Evolutionary conservation across 225 moss, liverwort and hornwort genomes (phyloP), one percentile per base, ranked within the genome.

Genomic region (Takakia lepidozioides): DNA sequence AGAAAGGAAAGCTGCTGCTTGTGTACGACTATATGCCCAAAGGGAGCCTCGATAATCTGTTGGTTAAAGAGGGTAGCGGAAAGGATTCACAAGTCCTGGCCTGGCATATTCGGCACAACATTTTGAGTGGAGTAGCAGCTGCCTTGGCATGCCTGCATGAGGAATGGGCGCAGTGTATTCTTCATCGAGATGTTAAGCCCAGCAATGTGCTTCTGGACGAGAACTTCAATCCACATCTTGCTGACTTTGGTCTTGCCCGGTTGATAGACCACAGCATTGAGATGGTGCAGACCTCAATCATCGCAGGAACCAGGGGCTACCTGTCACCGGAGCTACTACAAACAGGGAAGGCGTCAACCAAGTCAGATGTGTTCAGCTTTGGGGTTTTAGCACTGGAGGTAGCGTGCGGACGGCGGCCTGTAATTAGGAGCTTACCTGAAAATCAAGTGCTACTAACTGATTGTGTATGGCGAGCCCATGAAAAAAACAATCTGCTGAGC

Each of bases 291-390:
- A 72, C 71, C 27, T 65, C 67, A 27, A 59, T 76, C 37, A 71
- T 92, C 14, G 92, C 92, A 0, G 92, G 92, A 22, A 92, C 92
- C 3, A 54, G 76, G 8, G 92, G 92, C 2, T 92, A 92, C 46
- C 46, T 92, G 1, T 84, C 92, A 1, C 92, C 92, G 2, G 92
- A 92, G 66, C 71, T 87, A 1, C 59, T 62, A 0, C 76, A 79
- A 25, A 80, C 80, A 0, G 82, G 87, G 3, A 85, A 82, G 27
- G 84, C 84, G 0, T 82, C 87, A 1, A 85, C 84, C 27, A 84
- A 82, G 36, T 81, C 84, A 5, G 92, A 92, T 46, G 87, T 87
- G 35, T 92, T 71, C 43, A 87, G 87, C 30, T 92, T 87, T 29
- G 92, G 92, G 0, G 92, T 87, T 3, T 34, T 92, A 9, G 59